phyloP scores from a whole-genome alignment of 106 monocot genomes.

The Hemerocallis citrina region DNA sequence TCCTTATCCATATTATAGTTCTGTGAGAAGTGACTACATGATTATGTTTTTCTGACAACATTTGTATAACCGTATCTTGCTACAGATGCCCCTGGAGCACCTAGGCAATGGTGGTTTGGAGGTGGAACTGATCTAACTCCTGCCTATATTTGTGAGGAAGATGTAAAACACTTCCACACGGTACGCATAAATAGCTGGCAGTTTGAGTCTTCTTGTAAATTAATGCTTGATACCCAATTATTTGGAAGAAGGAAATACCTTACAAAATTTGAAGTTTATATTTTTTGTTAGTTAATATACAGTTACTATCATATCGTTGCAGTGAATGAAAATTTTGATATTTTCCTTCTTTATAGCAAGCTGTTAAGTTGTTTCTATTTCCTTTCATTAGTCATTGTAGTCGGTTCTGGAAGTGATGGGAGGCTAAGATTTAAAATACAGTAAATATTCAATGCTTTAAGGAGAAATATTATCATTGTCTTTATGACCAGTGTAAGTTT shows the following conservation, averaged over 20 bases:
- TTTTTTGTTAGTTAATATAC: background rate
- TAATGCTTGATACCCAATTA: background rate
- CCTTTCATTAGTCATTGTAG: no score
- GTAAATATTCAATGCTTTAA: no score
- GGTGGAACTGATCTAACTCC: slow-evolving; percentile 99
- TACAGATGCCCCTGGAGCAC: slow-evolving; percentile 96
- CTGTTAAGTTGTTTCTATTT: no score
- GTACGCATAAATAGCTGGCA: slow-evolving; percentile 25
- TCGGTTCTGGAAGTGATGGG: no score
- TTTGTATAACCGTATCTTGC: slow-evolving; percentile 3
- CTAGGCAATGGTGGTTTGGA: slow-evolving; percentile 99
- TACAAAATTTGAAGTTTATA: background rate
- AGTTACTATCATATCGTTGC: background rate
- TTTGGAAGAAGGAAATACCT: background rate
- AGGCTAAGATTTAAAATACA: no score
- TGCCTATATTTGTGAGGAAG: slow-evolving; percentile 96
- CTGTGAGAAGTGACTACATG: background rate
- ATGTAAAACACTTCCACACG: slow-evolving; percentile 93
- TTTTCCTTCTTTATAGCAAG: no score
- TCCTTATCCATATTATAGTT: background rate
- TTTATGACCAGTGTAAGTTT: no score
- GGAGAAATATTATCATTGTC: no score
- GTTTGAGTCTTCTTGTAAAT: background rate
- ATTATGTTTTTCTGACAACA: background rate
- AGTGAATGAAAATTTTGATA: no score